Percentiles rank a stretch among this genome's conserved stretches.
phyloP scores from a whole-genome alignment of 2,329 filamentous ascomycete genomes.

The Aspergillus carbonarius region DNA sequence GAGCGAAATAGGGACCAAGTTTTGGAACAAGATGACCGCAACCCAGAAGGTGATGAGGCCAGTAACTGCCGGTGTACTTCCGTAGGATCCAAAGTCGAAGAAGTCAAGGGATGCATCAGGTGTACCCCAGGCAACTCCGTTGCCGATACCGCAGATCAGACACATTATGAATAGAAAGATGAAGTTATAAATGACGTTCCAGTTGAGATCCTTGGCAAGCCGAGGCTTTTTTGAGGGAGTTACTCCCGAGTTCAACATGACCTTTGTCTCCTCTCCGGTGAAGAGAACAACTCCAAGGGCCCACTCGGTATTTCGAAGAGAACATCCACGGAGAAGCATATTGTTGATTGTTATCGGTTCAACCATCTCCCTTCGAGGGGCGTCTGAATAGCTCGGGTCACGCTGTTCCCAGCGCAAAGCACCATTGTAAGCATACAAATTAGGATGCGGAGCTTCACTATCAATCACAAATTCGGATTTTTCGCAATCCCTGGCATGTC shows the following conservation, averaged over 20 bases:
- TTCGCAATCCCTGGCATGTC: constrained; percentile 90
- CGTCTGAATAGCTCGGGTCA: constrained; percentile 62
- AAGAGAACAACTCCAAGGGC: constrained; percentile 88
- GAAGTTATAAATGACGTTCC: constrained; percentile 97
- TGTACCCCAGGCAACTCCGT: constrained; percentile 78
- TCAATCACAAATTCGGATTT: constrained; percentile 82
- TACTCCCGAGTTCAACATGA: constrained; percentile 97
- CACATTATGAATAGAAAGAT: constrained; percentile 87
- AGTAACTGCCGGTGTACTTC: constrained; percentile 70
- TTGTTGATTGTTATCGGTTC: constrained; percentile 97
- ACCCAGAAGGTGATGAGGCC: constrained; percentile 98
- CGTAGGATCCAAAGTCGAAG: constrained; percentile 85
- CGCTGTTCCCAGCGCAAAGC: constrained; percentile 83
- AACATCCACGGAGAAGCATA: constrained; percentile 86
- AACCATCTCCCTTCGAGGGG: constrained; percentile 71
- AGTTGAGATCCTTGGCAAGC: constrained; percentile 91
- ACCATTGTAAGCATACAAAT: constrained; percentile 92
- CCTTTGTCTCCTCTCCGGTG: constrained; percentile 95
- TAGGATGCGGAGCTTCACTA: constrained; percentile 87
- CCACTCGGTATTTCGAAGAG: constrained; percentile 95
- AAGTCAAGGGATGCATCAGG: constrained; percentile 70
- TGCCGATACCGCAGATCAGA: constrained; percentile 76
- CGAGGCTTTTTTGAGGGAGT: constrained; percentile 92
- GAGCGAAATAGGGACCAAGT: constrained; percentile 95
- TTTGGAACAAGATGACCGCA: constrained; percentile 91